Percentiles rank a stretch among this genome's conserved stretches.
These are phyloP conservation scores for Scheffersomyces spartinae DNA, from an alignment of 805 yeast genomes.

Conservation along the genomic window DNA sequence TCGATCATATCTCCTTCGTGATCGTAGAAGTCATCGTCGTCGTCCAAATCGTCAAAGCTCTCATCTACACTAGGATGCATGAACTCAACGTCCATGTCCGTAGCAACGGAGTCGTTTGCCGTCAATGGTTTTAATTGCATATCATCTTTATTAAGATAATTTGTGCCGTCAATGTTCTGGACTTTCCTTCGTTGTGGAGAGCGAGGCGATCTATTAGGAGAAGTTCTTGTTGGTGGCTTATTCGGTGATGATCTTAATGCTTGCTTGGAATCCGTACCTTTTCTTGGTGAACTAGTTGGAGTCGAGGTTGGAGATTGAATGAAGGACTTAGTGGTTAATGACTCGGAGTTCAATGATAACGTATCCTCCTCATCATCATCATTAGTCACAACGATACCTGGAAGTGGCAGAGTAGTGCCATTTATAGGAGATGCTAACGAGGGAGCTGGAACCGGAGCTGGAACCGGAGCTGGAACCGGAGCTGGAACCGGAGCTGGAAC, in stretches of 20 bases:
- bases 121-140: too few relatives aligned
- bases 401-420: too few relatives aligned
- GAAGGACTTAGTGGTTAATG: too few relatives aligned
- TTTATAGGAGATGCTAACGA: too few relatives aligned
- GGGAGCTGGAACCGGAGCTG: too few relatives aligned
- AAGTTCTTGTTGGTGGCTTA: slow-evolving; percentile 1
- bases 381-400: too few relatives aligned
- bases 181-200: neutral
- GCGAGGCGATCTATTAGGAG: neutral
- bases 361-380: too few relatives aligned
- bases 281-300: too few relatives aligned
- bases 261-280: too few relatives aligned
- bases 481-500: slow-evolving; percentile 1
- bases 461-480: slow-evolving; percentile 1
- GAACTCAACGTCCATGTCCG: slow-evolving; percentile 2
- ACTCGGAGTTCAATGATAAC: too few relatives aligned
- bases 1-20: slow-evolving; percentile 33
- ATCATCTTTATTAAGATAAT: slow-evolving; percentile 5
- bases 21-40: slow-evolving; percentile 15
- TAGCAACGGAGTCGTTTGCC: slow-evolving; percentile 2
- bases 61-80: slow-evolving; percentile 1
- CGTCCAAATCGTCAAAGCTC: slow-evolving; percentile 9
- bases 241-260: too few relatives aligned
- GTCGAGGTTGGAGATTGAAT: too few relatives aligned
- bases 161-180: neutral